Evolutionary conservation across 345 rosid species (phyloP).

Genomic region (Brassica juncea): DNA sequence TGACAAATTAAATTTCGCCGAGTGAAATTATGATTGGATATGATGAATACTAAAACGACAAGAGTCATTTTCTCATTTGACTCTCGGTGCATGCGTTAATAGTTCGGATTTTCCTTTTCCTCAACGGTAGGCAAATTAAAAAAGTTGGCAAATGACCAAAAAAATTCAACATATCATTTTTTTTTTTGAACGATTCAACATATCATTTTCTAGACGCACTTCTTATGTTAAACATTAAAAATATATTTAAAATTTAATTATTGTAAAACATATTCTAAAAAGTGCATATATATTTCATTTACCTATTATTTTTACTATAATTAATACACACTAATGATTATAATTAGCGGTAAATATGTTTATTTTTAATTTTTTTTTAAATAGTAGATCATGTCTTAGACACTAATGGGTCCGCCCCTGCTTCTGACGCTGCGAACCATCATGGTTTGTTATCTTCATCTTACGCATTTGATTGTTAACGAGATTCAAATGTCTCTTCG

Average conservation of each 20-base stretch:
- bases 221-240: background rate
- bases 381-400: too few species aligned
- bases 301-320: background rate
- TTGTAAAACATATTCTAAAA: background rate
- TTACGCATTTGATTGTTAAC: background rate
- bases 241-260: too few species aligned
- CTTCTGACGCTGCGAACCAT: constrained; percentile 12
- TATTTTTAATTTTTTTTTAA: too few species aligned
- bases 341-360: background rate
- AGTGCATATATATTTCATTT: background rate
- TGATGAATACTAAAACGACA: background rate
- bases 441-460: constrained; percentile 16
- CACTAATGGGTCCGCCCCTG: too few species aligned
- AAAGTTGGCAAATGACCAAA: background rate
- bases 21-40: background rate
- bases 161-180: background rate
- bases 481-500: background rate
- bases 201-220: background rate
- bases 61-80: background rate
- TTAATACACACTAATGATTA: background rate
- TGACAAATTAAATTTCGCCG: background rate
- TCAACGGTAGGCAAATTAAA: background rate
- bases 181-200: background rate
- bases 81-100: background rate
- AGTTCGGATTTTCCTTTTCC: background rate